These are phyloP conservation scores for Spergularia marina DNA, from an alignment of 148 eudicot genomes.

Conservation along the genomic window DNA sequence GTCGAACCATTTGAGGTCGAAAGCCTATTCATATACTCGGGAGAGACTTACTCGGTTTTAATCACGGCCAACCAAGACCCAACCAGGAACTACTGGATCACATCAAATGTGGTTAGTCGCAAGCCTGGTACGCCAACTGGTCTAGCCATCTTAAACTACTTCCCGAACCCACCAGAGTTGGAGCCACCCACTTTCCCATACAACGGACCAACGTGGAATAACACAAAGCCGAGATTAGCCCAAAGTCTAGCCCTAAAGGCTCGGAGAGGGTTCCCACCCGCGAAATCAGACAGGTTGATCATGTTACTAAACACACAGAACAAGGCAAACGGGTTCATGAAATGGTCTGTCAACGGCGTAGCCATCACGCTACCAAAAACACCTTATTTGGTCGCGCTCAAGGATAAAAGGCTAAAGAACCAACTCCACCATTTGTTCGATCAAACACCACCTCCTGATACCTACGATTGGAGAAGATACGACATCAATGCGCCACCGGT, in stretches of 20 bases:
- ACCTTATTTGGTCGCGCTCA: constrained; percentile 66
- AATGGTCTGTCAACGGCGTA: constrained; percentile 73
- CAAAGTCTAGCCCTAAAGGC: constrained; percentile 58
- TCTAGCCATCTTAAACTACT: constrained; percentile 64
- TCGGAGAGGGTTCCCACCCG: constrained; percentile 52
- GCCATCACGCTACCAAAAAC: constrained; percentile 64
- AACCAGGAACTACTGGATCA: constrained; percentile 69
- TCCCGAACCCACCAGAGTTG: constrained; percentile 50
- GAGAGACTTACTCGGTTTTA: constrained; percentile 83
- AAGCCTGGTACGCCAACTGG: constrained; percentile 58
- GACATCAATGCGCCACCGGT: constrained; percentile 38
- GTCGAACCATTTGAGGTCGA: constrained; percentile 72
- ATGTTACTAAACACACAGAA: constrained; percentile 83
- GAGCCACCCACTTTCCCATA: constrained; percentile 52
- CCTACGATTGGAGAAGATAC: constrained; percentile 42
- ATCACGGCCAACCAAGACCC: constrained; percentile 66
- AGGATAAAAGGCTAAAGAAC: constrained; percentile 30
- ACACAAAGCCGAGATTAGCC: constrained; percentile 38
- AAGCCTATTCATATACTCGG: constrained; percentile 76
- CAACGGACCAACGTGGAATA: constrained; percentile 61
- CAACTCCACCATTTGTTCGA: constrained; percentile 41
- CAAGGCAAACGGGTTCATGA: constrained; percentile 36
- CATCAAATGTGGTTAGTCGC: constrained; percentile 54
- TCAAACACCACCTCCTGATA: constrained; percentile 52
- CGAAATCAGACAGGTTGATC: constrained; percentile 47